These are phyloP conservation scores for Sporisorium graminicola DNA, from an alignment of 1,284 basidiomycete species.

Conservation along the genomic window DNA sequence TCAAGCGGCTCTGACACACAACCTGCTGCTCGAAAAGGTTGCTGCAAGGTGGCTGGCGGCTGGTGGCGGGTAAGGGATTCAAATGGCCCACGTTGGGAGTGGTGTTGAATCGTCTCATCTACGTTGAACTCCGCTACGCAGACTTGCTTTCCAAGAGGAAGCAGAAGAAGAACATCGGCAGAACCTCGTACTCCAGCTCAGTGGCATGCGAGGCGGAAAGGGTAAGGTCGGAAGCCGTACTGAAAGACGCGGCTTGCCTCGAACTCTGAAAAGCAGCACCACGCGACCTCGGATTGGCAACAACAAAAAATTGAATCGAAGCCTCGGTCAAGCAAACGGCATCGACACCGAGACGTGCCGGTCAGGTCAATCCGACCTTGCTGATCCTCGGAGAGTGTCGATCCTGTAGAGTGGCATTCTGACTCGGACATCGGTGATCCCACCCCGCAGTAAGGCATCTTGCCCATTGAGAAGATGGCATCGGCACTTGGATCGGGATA, in stretches of 20 bases:
- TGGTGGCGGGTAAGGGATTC: background rate
- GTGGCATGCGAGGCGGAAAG: too few species aligned
- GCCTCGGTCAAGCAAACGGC: too few species aligned
- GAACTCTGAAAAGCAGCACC: background rate
- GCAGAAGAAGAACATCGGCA: too few species aligned
- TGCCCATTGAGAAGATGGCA: background rate
- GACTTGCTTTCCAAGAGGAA: background rate
- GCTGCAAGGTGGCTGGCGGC: background rate
- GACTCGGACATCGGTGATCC: background rate
- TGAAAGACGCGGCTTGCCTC: background rate
- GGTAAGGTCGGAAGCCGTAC: too few species aligned
- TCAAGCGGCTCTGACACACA: background rate
- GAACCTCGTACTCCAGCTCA: too few species aligned
- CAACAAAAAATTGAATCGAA: too few species aligned
- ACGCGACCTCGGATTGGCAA: background rate
- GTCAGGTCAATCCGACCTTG: background rate
- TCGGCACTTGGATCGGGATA: background rate
- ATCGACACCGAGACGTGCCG: background rate
- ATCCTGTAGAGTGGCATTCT: background rate
- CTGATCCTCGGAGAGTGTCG: background rate
- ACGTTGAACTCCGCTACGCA: background rate
- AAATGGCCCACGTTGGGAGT: background rate
- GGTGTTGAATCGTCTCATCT: constrained; percentile 2
- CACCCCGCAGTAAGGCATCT: background rate
- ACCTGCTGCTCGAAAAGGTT: background rate